Evolutionary conservation across 108 stramenopile species (phyloP).

Genomic region (Mediolabrus comicus): DNA sequence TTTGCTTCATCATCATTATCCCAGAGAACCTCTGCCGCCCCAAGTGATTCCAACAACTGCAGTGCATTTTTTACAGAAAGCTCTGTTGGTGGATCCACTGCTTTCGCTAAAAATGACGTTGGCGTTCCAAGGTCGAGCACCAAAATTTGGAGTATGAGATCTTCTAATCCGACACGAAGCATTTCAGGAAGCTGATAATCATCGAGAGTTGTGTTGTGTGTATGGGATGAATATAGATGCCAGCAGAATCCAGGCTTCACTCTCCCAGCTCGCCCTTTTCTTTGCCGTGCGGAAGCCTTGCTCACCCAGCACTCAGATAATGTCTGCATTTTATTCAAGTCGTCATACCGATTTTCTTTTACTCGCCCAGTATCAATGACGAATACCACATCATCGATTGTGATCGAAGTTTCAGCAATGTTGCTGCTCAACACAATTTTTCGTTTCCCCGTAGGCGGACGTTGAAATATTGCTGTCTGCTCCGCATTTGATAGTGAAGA

Average conservation of each 20-base stretch:
- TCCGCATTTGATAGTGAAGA: slow-evolving; percentile 67
- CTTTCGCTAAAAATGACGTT: slow-evolving; percentile 56
- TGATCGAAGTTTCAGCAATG: slow-evolving; percentile 60
- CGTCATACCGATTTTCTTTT: slow-evolving; percentile 77
- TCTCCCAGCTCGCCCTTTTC: slow-evolving; percentile 93
- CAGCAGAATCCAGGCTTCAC: slow-evolving; percentile 83
- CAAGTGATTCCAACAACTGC: slow-evolving; percentile 59
- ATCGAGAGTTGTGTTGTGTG: slow-evolving; percentile 49
- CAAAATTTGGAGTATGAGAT: slow-evolving; percentile 85
- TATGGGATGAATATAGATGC: slow-evolving; percentile 70
- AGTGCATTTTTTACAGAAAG: slow-evolving; percentile 62
- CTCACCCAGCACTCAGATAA: slow-evolving; percentile 85
- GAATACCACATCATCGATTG: slow-evolving; percentile 73
- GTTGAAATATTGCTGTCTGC: slow-evolving; percentile 71
- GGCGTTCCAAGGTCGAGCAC: slow-evolving; percentile 76
- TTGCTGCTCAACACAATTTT: slow-evolving; percentile 90
- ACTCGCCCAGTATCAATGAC: slow-evolving; percentile 69
- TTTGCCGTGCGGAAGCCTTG: slow-evolving; percentile 84
- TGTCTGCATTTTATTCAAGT: slow-evolving; percentile 70
- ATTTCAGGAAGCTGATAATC: slow-evolving; percentile 89
- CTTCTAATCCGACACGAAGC: slow-evolving; percentile 88
- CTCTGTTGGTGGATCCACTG: slow-evolving; percentile 71
- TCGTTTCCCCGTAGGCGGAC: slow-evolving; percentile 59
- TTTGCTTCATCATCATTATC: slow-evolving; percentile 1
- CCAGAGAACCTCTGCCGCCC: slow-evolving; percentile 63